Evolutionary conservation across 2,329 filamentous ascomycete genomes (phyloP).

Genomic region (Leptographium wingfieldii): DNA sequence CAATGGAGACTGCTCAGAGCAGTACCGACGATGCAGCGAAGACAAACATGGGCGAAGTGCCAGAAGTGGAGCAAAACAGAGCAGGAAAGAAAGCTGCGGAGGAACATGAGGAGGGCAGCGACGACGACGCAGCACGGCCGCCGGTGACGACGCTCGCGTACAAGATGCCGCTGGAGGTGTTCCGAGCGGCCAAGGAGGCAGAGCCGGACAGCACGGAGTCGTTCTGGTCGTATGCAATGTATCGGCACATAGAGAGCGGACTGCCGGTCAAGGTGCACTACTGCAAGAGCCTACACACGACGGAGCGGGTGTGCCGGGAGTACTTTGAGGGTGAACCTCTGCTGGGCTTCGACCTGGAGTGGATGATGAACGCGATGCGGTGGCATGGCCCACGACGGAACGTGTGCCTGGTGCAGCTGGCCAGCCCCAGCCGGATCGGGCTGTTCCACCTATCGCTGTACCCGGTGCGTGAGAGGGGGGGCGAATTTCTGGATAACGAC

Average conservation of each 20-base stretch:
- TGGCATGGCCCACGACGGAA: constrained; percentile 46
- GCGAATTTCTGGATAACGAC: background rate
- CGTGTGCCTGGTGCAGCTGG: constrained; percentile 73
- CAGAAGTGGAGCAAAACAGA: background rate
- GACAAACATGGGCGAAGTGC: background rate
- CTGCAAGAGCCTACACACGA: constrained; percentile 53
- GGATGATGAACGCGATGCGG: constrained; percentile 44
- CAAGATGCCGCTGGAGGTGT: constrained; percentile 33
- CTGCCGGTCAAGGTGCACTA: constrained; percentile 61
- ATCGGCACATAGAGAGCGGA: constrained; percentile 38
- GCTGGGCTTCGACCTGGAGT: constrained; percentile 86
- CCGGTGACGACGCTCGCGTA: constrained; percentile 29
- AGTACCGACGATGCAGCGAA: background rate
- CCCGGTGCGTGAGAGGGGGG: constrained; percentile 21
- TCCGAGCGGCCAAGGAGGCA: constrained; percentile 35
- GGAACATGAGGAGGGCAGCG: background rate
- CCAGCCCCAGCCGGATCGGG: constrained; percentile 61
- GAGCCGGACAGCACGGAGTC: constrained; percentile 31
- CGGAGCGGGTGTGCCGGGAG: constrained; percentile 50
- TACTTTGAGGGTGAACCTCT: constrained; percentile 58
- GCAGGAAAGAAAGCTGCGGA: background rate
- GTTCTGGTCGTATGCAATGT: constrained; percentile 59
- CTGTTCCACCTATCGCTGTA: constrained; percentile 71
- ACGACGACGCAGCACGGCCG: constrained; percentile 13
- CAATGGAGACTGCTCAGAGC: background rate